phyloP scores from a whole-genome alignment of 495 filamentous ascomycete species.

The Penicillium maclennaniae region DNA sequence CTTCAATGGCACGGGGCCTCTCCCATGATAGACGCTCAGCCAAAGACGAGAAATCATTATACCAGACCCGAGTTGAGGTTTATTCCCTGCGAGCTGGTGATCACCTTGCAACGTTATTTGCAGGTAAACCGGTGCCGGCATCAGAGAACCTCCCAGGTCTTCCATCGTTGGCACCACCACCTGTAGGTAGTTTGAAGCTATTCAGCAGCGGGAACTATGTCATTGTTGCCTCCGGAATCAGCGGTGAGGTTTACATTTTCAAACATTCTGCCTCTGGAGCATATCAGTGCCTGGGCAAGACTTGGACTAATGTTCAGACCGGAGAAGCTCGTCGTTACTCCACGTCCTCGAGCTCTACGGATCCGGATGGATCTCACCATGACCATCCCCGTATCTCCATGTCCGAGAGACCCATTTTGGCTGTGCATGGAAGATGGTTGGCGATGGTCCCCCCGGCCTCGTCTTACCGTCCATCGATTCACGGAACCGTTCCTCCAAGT shows the following conservation, averaged over 20 bases:
- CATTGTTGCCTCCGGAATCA: conserved; percentile 70
- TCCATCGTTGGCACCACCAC: conserved; percentile 51
- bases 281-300: conserved; percentile 77
- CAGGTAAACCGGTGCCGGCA: conserved; percentile 46
- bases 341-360: conserved; percentile 52
- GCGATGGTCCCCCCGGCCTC: conserved; percentile 74
- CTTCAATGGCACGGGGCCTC: conserved; percentile 23
- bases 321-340: conserved; percentile 46
- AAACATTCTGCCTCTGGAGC: conserved; percentile 39
- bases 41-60: conserved; percentile 48
- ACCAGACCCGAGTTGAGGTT: conserved; percentile 82
- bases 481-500: conserved; percentile 48
- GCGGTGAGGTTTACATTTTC: conserved; percentile 83
- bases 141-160: conserved; percentile 41
- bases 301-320: conserved; percentile 78
- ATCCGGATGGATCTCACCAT: conserved; percentile 48
- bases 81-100: conserved; percentile 70
- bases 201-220: conserved; percentile 63
- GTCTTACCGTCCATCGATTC: conserved; percentile 64
- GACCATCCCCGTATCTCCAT: conserved; percentile 43
- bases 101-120: conserved; percentile 65
- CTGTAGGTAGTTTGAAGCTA: conserved; percentile 67
- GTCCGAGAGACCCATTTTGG: conserved; percentile 61
- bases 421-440: conserved; percentile 76
- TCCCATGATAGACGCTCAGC: conserved; percentile 23